These are phyloP conservation scores for Termitomyces sp. DNA, from an alignment of 768 basidiomycete species.

Conservation along the genomic window DNA sequence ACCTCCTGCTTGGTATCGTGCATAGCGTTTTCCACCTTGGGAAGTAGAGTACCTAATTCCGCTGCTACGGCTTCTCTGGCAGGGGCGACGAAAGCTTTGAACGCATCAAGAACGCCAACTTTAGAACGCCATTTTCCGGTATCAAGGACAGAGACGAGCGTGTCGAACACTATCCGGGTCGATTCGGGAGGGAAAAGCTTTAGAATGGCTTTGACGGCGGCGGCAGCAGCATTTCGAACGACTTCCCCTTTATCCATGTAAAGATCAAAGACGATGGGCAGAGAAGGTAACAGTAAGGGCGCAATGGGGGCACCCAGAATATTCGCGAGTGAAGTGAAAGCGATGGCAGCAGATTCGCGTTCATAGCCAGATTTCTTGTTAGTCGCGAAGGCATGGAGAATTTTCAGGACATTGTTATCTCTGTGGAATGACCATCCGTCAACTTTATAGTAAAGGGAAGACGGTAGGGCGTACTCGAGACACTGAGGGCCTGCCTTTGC, in stretches of 20 bases:
- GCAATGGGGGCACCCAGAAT: slow-evolving; percentile 66
- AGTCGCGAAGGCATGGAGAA: slow-evolving; percentile 62
- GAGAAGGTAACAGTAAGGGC: slow-evolving; percentile 71
- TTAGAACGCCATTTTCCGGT: slow-evolving; percentile 92
- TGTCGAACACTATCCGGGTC: slow-evolving; percentile 58
- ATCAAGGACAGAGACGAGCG: slow-evolving; percentile 70
- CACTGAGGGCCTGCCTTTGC: slow-evolving; percentile 56
- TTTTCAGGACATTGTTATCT: slow-evolving; percentile 54
- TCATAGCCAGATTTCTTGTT: slow-evolving; percentile 88
- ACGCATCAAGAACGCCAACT: slow-evolving; percentile 86
- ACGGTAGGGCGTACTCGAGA: slow-evolving; percentile 40
- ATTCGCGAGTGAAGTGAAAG: slow-evolving; percentile 66
- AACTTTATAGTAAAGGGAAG: neutral
- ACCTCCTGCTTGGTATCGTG: slow-evolving; percentile 97
- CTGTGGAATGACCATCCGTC: slow-evolving; percentile 26
- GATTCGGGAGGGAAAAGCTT: slow-evolving; percentile 83
- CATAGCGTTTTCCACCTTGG: slow-evolving; percentile 86
- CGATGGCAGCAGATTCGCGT: slow-evolving; percentile 82
- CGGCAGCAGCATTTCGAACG: slow-evolving; percentile 73
- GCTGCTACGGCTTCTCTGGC: slow-evolving; percentile 76
- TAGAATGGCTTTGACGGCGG: slow-evolving; percentile 78
- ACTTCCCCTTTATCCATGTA: slow-evolving; percentile 94
- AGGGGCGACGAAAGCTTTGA: slow-evolving; percentile 65
- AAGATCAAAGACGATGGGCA: slow-evolving; percentile 74
- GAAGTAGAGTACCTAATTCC: slow-evolving; percentile 75